Base-by-base conservation (phyloP, 768 basidiomycete genomes). In the Gyrodon lividus region DNA sequence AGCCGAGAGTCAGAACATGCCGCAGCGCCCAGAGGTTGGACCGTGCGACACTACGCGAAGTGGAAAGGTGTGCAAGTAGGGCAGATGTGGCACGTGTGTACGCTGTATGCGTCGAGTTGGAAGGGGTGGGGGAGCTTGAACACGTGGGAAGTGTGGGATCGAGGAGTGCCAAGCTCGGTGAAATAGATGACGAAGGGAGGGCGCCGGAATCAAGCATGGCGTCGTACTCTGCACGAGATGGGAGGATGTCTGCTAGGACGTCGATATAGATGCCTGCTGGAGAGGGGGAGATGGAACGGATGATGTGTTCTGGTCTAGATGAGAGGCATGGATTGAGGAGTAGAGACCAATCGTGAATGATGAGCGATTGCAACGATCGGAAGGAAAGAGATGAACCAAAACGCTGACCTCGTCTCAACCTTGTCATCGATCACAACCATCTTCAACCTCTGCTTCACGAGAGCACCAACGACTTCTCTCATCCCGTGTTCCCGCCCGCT, bases 41-140 rank as follows among this genome's bases (percentile, higher is more conserved):
- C 44, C 74, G 79, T 4, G 86, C 82, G 1, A 78, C 55, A n/a
- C 78, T 72, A 33, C 90, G 82, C 57, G 91, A 81, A 6, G 78
- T 71, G 5, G 72, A 58, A 50, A 91, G 72, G 23, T 81, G 64
- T 1, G 77, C 71, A 2, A 91, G 66, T 5, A 90, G 66, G 0
- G 82, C 83, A 31, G 69, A 66, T 12, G 83, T 75, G 5, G 76
- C 71, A 16, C 93, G 82, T 2, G 84, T 82, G 62, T 92, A 92
- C 3, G 74, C 17, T 59, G 60, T 61, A 43, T 26, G 53, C 24
- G 33, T 57, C 17, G 49, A 23, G 28, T 47, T 39, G 42, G 46
- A 24, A 33, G 50, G 50, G 4, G 50, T 50, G 3, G 53, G 50
- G 28, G 68, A 65, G 4, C 59, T 50, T 1, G 71, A 61, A 1